Conservation (phyloP, 169 alveolate species). For the Plasmodium knowlesi region DNA sequence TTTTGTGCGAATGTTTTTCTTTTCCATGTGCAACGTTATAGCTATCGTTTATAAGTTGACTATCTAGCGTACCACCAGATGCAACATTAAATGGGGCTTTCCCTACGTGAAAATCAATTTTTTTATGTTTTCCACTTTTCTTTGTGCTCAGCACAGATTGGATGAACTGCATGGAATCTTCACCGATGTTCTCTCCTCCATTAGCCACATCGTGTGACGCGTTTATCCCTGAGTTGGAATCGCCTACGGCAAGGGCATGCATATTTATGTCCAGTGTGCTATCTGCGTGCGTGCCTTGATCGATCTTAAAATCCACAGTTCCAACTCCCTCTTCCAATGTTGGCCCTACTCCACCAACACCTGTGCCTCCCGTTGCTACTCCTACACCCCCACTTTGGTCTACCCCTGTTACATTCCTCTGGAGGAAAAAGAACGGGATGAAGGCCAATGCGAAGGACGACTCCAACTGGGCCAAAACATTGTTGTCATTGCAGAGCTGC, state of each 20-base stretch:
- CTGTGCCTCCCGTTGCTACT: not conserved
- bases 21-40: not conserved
- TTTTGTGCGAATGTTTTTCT: not conserved
- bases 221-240: not conserved
- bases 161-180: conserved; percentile 11
- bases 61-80: not conserved
- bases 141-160: not conserved
- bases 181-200: not conserved
- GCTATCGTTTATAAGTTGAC: not conserved
- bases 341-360: not conserved
- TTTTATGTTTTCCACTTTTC: not conserved
- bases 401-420: conserved; percentile 6
- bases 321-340: not conserved
- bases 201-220: not conserved
- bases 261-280: not conserved
- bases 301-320: not conserved
- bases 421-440: conserved; percentile 66
- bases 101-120: not conserved
- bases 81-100: not conserved
- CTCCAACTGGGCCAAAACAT: conserved; percentile 83
- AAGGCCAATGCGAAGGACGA: conserved; percentile 81
- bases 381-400: not conserved
- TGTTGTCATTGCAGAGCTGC: conserved; percentile 87
- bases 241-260: not conserved
- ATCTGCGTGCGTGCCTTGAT: not conserved